Evolutionary conservation across 2,329 filamentous ascomycete species (phyloP).

Genomic region (Aspergillus novofumigatus): DNA sequence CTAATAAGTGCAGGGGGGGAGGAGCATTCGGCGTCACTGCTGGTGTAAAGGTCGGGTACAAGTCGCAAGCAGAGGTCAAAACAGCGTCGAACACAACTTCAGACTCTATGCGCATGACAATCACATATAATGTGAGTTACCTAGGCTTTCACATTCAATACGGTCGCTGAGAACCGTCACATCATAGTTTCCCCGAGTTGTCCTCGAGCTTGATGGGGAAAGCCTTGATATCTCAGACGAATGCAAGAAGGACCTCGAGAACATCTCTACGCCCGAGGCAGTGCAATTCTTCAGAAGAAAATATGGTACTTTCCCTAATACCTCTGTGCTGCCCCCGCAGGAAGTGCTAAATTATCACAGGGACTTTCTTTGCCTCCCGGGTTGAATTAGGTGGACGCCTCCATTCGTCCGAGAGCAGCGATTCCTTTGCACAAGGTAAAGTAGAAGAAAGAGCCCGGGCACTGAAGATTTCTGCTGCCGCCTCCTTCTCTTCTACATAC

Average conservation of each 20-base stretch:
- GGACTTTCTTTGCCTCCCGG: slow-evolving; percentile 1
- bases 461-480: slow-evolving; percentile 1
- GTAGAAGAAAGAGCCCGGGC: neutral
- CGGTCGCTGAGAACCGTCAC: neutral
- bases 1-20: too few relatives aligned
- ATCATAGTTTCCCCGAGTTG: slow-evolving; percentile 3
- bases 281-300: slow-evolving; percentile 2
- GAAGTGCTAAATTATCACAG: too few relatives aligned
- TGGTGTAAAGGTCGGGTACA: too few relatives aligned
- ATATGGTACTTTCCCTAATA: neutral
- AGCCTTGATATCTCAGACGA: slow-evolving; percentile 5
- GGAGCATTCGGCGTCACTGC: too few relatives aligned
- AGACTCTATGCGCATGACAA: slow-evolving; percentile 3
- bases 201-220: slow-evolving; percentile 2
- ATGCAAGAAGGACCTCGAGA: slow-evolving; percentile 1
- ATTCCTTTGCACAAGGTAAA: neutral
- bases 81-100: neutral
- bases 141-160: neutral
- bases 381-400: slow-evolving; percentile 6
- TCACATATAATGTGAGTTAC: slow-evolving; percentile 5
- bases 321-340: too few relatives aligned
- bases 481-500: slow-evolving; percentile 2
- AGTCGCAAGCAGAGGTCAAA: too few relatives aligned
- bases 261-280: neutral
- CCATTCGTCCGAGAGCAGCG: slow-evolving; percentile 1